phyloP scores from a whole-genome alignment of 305 asterid genomes.

The Fraxinus paxiana region DNA sequence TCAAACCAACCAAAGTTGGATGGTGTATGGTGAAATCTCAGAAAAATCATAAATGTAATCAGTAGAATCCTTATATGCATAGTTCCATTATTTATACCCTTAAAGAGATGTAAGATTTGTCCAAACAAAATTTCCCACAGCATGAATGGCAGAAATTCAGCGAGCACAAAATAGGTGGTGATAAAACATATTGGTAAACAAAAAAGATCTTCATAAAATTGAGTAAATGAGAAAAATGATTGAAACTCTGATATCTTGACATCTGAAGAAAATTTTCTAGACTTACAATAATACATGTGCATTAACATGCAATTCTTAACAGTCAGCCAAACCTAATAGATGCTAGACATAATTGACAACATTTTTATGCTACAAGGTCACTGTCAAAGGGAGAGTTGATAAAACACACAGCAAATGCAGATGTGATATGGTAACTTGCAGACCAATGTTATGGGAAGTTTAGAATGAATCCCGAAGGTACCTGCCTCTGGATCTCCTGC shows the following conservation, averaged over 20 bases:
- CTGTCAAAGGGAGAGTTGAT: background rate
- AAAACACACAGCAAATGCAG: background rate
- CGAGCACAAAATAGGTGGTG: background rate
- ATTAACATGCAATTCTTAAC: background rate
- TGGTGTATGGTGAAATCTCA: background rate
- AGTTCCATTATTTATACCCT: constrained; percentile 10
- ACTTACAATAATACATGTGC: background rate
- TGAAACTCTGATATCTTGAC: background rate
- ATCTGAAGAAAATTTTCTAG: background rate
- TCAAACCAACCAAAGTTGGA: constrained; percentile 2
- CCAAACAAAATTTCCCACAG: constrained; percentile 7
- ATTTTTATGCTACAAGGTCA: constrained; percentile 10
- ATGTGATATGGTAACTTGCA: background rate
- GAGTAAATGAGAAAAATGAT: constrained; percentile 4
- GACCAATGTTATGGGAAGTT: constrained; percentile 5
- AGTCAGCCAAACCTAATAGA: background rate
- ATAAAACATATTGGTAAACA: background rate
- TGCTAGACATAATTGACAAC: background rate
- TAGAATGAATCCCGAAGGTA: constrained; percentile 22
- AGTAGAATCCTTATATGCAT: constrained; percentile 9
- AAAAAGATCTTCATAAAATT: background rate
- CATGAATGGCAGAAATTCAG: constrained; percentile 5
- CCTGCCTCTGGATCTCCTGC: constrained; percentile 85
- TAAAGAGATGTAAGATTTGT: background rate
- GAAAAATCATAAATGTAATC: constrained; percentile 4